Evolutionary conservation across 129 eudicot species (phyloP), one percentile per base, ranked within the genome.

Genomic region (Flaveria bidentis): DNA sequence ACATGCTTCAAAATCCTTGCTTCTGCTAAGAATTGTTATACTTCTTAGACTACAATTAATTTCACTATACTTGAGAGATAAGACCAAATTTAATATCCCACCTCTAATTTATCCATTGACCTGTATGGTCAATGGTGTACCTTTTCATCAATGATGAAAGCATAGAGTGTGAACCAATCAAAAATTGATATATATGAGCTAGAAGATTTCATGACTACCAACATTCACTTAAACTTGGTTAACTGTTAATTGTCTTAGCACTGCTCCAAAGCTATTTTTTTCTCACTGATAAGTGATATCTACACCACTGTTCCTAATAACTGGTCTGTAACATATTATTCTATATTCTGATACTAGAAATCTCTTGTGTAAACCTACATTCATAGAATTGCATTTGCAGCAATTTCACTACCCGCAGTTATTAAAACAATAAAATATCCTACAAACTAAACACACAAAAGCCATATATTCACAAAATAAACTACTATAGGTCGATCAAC

Each of bases 231-330:
- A n/a, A n/a, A n/a, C n/a, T n/a, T n/a, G n/a, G n/a, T n/a, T n/a
- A n/a, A n/a, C n/a, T n/a, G n/a, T n/a, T n/a, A n/a, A n/a, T n/a
- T n/a, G n/a, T n/a, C n/a, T n/a, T n/a, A n/a, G n/a, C n/a, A n/a
- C n/a, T 49, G 64, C 72, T 64, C 14, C 51, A 76, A 46, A 61
- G 14, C 71, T 62, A 50, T 18, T 36, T 26, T 53, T n/a, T 72
- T 36, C 65, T 72, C 47, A 11, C 76, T 53, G 25, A 55, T 53
- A 7, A 11, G 67, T 53, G 25, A 55, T 53, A 7, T 10, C 8
- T 5, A 18, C 52, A 53, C 36, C 36, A 9, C 52, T 0, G 5
- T 25, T 25, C 71, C 62, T 26, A 25, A 62, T 0, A 49, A 49
- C 47, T 63, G 49, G 49, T 11, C 71, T 62, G 1, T 2, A 26